Percentiles rank a stretch among this genome's conserved stretches.
Evolutionary conservation across 495 filamentous ascomycete genomes (phyloP).

Genomic region (Lasiosphaeria ovina): DNA sequence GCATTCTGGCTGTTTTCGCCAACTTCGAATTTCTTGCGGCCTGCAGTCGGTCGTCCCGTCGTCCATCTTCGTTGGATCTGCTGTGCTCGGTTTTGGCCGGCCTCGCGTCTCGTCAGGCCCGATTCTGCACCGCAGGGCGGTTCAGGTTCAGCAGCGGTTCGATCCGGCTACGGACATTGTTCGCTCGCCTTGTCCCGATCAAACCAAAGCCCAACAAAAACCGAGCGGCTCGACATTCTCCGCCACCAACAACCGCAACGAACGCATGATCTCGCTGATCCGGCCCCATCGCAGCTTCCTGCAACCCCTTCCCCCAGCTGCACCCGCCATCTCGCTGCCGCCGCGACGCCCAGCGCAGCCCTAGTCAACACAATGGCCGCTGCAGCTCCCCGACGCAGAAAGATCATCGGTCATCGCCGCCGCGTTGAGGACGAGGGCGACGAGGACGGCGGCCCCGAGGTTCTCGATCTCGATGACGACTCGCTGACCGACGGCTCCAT

Average conservation of each 20-base stretch:
- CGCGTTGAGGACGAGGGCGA: slow-evolving; percentile 78
- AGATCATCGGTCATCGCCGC: slow-evolving; percentile 72
- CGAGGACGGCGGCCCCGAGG: slow-evolving; percentile 65
- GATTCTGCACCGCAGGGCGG: slow-evolving; percentile 33
- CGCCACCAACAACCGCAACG: slow-evolving; percentile 13
- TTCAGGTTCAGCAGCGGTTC: slow-evolving; percentile 7
- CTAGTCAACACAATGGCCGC: slow-evolving; percentile 30
- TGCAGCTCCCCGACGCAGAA: slow-evolving; percentile 56
- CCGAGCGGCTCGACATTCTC: slow-evolving; percentile 11
- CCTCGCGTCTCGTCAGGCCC: neutral
- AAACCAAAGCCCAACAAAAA: slow-evolving; percentile 11
- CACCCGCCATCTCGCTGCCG: slow-evolving; percentile 14
- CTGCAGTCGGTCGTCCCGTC: neutral
- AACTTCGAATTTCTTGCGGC: neutral
- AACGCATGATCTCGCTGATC: slow-evolving; percentile 27
- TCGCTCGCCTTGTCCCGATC: slow-evolving; percentile 6
- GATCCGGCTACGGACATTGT: slow-evolving; percentile 5
- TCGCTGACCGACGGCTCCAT: slow-evolving; percentile 79
- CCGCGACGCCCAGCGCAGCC: slow-evolving; percentile 14
- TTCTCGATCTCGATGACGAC: slow-evolving; percentile 72
- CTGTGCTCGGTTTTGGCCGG: neutral
- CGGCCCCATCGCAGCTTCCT: slow-evolving; percentile 27
- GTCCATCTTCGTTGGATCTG: neutral
- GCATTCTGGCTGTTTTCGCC: slow-evolving; percentile 21
- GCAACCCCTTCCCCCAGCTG: slow-evolving; percentile 22